A percentile compares a stretch with the other conserved stretches of the same genome.
Conservation (phyloP, 2,329 filamentous ascomycete species). For the Diaporthe helianthi region DNA sequence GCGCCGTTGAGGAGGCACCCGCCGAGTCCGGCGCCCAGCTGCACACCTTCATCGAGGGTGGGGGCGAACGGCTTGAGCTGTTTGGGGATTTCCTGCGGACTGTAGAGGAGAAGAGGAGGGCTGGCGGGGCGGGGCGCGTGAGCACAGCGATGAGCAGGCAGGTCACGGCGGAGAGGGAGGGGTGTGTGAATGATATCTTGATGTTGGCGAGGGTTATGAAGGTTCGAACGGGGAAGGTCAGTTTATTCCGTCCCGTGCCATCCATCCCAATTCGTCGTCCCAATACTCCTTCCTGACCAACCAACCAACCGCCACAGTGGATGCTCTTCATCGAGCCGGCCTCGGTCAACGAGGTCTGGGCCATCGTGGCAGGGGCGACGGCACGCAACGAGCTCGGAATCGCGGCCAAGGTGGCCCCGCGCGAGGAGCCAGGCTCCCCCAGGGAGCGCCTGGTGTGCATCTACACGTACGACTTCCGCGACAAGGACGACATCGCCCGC, state of each 20-base stretch:
- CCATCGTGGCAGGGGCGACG: constrained; percentile 69
- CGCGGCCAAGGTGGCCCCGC: constrained; percentile 74
- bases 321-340: constrained; percentile 69
- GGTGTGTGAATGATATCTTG: constrained; percentile 62
- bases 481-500: constrained; percentile 71
- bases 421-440: constrained; percentile 50
- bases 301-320: constrained; percentile 58
- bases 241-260: constrained; percentile 1
- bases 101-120: constrained; percentile 44
- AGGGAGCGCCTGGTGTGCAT: constrained; percentile 72
- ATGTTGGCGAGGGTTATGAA: constrained; percentile 64
- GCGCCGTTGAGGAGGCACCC: constrained; percentile 58
- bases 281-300: neutral
- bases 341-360: constrained; percentile 71
- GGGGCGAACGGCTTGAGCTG: constrained; percentile 56
- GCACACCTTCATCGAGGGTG: constrained; percentile 58
- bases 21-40: constrained; percentile 55
- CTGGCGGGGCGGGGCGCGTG: constrained; percentile 41
- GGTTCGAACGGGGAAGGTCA: constrained; percentile 71
- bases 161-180: constrained; percentile 57
- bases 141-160: constrained; percentile 50
- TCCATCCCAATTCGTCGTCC: too few relatives aligned
- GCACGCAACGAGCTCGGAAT: constrained; percentile 74
- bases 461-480: constrained; percentile 78
- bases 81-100: constrained; percentile 56